phyloP scores from a whole-genome alignment of 441 rosid species.

The Lepidium campestre region DNA sequence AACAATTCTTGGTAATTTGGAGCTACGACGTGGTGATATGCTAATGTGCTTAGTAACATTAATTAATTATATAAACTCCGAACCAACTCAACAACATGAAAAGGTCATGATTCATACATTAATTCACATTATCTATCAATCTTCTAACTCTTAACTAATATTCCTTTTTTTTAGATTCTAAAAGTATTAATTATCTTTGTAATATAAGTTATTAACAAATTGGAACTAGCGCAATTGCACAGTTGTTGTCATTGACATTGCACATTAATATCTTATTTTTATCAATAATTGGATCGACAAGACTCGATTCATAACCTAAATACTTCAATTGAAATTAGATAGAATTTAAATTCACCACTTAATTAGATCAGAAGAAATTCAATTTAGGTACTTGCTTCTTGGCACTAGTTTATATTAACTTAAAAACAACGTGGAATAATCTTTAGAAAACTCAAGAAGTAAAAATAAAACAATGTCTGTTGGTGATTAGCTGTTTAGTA shows the following conservation, averaged over 20 bases:
- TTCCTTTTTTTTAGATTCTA: not conserved
- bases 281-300: no score
- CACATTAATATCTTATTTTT: no score
- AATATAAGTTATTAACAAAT: not conserved
- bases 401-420: no score
- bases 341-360: no score
- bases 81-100: slow-evolving; percentile 6
- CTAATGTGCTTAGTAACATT: not conserved
- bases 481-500: not conserved
- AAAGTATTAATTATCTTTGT: not conserved
- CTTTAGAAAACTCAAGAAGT: no score
- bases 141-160: not conserved
- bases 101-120: slow-evolving; percentile 3
- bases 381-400: no score
- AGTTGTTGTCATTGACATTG: no score
- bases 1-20: not conserved
- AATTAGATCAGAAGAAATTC: no score
- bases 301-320: no score
- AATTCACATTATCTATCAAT: not conserved
- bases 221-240: not conserved
- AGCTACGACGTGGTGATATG: not conserved
- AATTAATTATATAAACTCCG: not conserved
- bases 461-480: not conserved
- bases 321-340: no score
- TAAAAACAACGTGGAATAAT: no score